These are phyloP conservation scores for Diaporthe australafricana DNA, from an alignment of 2,329 filamentous ascomycete species.

Conservation along the genomic window DNA sequence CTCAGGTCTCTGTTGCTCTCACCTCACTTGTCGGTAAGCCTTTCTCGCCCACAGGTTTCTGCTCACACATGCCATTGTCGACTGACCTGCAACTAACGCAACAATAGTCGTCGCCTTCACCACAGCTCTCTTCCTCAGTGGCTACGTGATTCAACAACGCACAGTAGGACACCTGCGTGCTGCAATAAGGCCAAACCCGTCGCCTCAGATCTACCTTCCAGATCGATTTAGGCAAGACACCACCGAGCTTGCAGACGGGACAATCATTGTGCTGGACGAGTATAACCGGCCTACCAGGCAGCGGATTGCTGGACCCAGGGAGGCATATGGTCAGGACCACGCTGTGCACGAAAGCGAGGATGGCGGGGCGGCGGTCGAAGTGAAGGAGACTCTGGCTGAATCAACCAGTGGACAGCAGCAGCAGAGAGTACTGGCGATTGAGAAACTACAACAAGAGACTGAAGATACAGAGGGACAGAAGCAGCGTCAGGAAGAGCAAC, in stretches of 20 bases:
- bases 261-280: slow-evolving; percentile 58
- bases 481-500: neutral
- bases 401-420: slow-evolving; percentile 38
- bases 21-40: slow-evolving; percentile 72
- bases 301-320: slow-evolving; percentile 38
- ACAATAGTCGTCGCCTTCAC: slow-evolving; percentile 79
- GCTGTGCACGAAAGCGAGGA: slow-evolving; percentile 39
- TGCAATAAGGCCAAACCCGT: slow-evolving; percentile 70
- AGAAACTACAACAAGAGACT: slow-evolving; percentile 4
- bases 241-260: slow-evolving; percentile 60
- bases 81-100: slow-evolving; percentile 30
- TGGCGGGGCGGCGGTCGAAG: slow-evolving; percentile 34
- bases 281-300: slow-evolving; percentile 48
- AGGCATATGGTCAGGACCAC: slow-evolving; percentile 4
- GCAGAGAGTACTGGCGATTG: slow-evolving; percentile 23
- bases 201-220: slow-evolving; percentile 62
- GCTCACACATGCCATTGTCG: slow-evolving; percentile 34
- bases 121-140: slow-evolving; percentile 84
- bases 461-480: slow-evolving; percentile 10
- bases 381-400: slow-evolving; percentile 36
- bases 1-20: slow-evolving; percentile 76
- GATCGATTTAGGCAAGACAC: slow-evolving; percentile 61
- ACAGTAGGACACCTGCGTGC: slow-evolving; percentile 82
- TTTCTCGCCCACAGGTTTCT: slow-evolving; percentile 5
- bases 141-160: slow-evolving; percentile 88